These are phyloP conservation scores for Boletus vermiculosoides DNA, from an alignment of 768 basidiomycete genomes.

Conservation along the genomic window DNA sequence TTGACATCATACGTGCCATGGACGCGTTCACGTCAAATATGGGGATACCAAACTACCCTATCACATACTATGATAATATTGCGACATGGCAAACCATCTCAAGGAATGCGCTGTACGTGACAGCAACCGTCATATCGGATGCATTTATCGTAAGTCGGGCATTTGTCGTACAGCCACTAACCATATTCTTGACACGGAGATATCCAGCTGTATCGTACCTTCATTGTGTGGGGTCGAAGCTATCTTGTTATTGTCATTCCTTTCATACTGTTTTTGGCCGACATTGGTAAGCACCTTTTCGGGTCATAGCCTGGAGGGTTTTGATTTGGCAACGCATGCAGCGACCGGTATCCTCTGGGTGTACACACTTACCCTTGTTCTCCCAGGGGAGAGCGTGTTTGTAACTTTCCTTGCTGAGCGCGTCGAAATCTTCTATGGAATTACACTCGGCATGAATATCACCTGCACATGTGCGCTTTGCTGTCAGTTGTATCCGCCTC, in stretches of 20 bases:
- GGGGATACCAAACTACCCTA: background rate
- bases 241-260: background rate
- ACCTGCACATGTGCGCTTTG: background rate
- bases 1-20: background rate
- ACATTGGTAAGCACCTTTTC: background rate
- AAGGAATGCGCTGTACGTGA: background rate
- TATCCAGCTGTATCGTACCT: background rate
- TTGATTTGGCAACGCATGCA: background rate
- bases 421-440: background rate
- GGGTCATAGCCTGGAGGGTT: background rate
- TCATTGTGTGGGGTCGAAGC: background rate
- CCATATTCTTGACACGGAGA: background rate
- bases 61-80: background rate
- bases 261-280: background rate
- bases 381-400: background rate
- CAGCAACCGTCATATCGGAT: background rate
- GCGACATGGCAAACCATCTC: background rate
- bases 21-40: background rate
- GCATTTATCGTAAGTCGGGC: background rate
- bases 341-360: background rate
- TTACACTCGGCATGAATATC: background rate
- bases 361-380: background rate
- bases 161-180: background rate
- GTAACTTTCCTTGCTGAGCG: background rate
- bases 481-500: background rate